Conservation (phyloP, 164 flowering plant genomes). For the Vitis rupestris region DNA sequence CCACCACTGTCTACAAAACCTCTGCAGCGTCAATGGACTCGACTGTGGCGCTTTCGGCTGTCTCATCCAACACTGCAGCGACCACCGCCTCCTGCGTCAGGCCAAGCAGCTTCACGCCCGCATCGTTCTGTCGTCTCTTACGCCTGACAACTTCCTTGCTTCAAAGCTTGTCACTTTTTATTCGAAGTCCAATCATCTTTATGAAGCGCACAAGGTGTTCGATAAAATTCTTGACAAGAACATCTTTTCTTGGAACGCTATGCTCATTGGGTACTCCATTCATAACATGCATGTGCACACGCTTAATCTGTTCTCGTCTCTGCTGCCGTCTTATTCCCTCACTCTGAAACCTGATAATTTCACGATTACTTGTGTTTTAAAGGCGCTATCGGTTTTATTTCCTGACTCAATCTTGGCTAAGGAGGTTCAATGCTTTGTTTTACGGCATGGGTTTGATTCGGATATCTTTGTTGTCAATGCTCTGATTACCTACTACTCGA, state of each 20-base stretch:
- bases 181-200: constrained; percentile 30
- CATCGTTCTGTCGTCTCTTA: constrained; percentile 37
- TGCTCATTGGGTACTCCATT: constrained; percentile 50
- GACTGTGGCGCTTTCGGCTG: constrained; percentile 43
- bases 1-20: constrained; percentile 17
- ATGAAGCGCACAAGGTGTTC: constrained; percentile 55
- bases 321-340: constrained; percentile 8
- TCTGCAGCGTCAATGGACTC: constrained; percentile 16
- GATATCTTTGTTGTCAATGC: constrained; percentile 67
- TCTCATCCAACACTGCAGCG: constrained; percentile 51
- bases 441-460: constrained; percentile 47
- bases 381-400: constrained; percentile 47
- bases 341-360: constrained; percentile 27
- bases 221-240: constrained; percentile 53
- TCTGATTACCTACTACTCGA: constrained; percentile 55
- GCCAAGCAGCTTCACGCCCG: constrained; percentile 68
- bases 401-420: constrained; percentile 23
- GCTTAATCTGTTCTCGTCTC: constrained; percentile 36
- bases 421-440: constrained; percentile 54
- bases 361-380: constrained; percentile 56
- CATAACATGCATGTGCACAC: constrained; percentile 31
- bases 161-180: constrained; percentile 63
- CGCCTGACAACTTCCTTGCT: constrained; percentile 60
- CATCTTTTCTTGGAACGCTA: constrained; percentile 60
- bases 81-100: constrained; percentile 38